Base-by-base conservation (phyloP, 129 eudicot species). In the Flaveria sonorensis region DNA sequence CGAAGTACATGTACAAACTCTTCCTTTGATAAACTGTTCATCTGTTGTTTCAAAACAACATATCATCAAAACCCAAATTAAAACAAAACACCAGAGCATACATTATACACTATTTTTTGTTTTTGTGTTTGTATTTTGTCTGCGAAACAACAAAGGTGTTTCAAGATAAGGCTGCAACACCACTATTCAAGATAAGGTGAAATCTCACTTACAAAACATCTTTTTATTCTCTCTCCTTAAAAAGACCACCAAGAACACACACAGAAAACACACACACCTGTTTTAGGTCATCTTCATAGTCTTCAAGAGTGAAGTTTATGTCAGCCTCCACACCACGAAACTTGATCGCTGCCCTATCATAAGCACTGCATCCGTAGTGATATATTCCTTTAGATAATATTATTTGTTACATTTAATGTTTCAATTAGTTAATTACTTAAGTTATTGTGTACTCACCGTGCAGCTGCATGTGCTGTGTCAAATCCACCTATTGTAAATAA, bases 1-100 rank as follows among this genome's bases (percentile, higher is more conserved):
- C 98, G 76, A 24, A 93, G 96, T 52, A 93, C 92, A 83, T 93
- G 98, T 80, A 93, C 98, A 84, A 93, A 93, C 79, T 93, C 98
- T 75, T 93, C 98, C 86, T 93, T 93, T 10, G 98, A 87, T 63
- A 93, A 77, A 79, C 85, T 84, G 61, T 71, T 83, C 93, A 86
- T 93, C 98, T 93, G 89, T 43, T 50, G 28, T 74, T 70, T 56
- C 36, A 43, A 64, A 63, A 16, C 65, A 20, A 9, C 30, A 75
- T 23, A 51, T 9, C 66, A 52, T 9, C 32, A 26, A 70, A 51
- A 73, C n/a, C 51, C 71, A 39, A 66, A 36, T 36, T 36, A 36
- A 66, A 39, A 73, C 69, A 77, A 55, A 59, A 10, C 21, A 70
- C 21, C 21, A 53, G n/a, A n/a, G 4, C 23, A 51, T 30, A 36